Evolutionary conservation across 495 filamentous ascomycete species (phyloP).

Genomic region (Hypoxylon crocopeplum): DNA sequence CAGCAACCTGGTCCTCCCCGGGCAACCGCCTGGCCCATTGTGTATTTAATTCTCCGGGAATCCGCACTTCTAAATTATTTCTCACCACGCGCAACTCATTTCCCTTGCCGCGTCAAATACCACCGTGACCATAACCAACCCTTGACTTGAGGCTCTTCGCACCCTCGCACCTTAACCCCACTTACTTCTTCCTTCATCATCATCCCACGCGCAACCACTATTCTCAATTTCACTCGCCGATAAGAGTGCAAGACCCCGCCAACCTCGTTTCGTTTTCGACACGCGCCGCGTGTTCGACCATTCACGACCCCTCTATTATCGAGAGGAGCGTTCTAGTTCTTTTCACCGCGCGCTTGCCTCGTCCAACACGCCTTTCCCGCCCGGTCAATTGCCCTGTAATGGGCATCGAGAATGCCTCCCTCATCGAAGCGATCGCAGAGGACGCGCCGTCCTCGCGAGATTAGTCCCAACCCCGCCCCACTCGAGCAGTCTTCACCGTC

Average conservation of each 20-base stretch:
- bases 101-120: constrained; percentile 33
- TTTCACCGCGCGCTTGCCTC: neutral
- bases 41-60: too few relatives aligned
- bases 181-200: neutral
- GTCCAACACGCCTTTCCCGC: neutral
- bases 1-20: neutral
- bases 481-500: constrained; percentile 68
- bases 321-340: neutral
- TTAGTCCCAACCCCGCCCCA: constrained; percentile 40
- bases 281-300: constrained; percentile 4
- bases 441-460: constrained; percentile 47
- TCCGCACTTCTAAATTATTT: too few relatives aligned
- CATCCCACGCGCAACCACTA: neutral
- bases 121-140: constrained; percentile 10
- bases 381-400: constrained; percentile 12
- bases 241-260: neutral
- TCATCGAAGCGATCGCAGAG: constrained; percentile 53
- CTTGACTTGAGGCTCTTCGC: constrained; percentile 23
- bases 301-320: constrained; percentile 5
- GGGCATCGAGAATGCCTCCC: constrained; percentile 46
- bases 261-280: neutral
- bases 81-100: too few relatives aligned
- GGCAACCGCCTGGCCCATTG: too few relatives aligned
- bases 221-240: neutral
- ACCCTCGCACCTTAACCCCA: constrained; percentile 14